Conservation (phyloP, 768 basidiomycete species). For the Rossbeevera mucosa region DNA sequence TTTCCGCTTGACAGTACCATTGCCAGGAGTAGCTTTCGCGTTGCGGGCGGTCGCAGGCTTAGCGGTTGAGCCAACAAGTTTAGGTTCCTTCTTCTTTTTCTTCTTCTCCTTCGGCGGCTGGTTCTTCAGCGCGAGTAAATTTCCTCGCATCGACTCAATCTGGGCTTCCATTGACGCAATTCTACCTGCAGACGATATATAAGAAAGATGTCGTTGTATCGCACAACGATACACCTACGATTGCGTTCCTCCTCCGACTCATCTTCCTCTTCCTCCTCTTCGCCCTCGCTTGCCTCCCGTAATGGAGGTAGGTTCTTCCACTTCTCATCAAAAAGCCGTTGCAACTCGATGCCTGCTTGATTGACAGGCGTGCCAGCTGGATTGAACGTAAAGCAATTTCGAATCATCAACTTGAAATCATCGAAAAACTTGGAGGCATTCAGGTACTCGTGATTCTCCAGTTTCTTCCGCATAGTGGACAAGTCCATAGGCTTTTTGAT, state of each 20-base stretch:
- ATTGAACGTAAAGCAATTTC: conserved; percentile 92
- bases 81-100: conserved; percentile 64
- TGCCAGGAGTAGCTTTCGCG: conserved; percentile 38
- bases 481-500: conserved; percentile 97
- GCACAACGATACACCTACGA: conserved; percentile 41
- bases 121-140: conserved; percentile 58
- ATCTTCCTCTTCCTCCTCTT: conserved; percentile 60
- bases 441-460: conserved; percentile 72
- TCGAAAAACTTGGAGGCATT: conserved; percentile 78
- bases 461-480: conserved; percentile 79
- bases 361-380: conserved; percentile 84
- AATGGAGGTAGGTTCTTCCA: conserved; percentile 75
- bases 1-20: conserved; percentile 50
- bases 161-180: conserved; percentile 77
- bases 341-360: conserved; percentile 78
- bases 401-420: conserved; percentile 93
- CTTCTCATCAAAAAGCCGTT: conserved; percentile 87
- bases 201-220: conserved; percentile 3
- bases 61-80: conserved; percentile 57
- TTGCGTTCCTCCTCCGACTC: conserved; percentile 64
- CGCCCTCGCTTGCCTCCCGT: conserved; percentile 50
- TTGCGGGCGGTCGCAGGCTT: conserved; percentile 50
- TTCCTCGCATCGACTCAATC: conserved; percentile 72
- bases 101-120: conserved; percentile 61
- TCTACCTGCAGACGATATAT: conserved; percentile 43